Conservation (phyloP, 2,329 filamentous ascomycete species). For the Ceratocystis albifundus region DNA sequence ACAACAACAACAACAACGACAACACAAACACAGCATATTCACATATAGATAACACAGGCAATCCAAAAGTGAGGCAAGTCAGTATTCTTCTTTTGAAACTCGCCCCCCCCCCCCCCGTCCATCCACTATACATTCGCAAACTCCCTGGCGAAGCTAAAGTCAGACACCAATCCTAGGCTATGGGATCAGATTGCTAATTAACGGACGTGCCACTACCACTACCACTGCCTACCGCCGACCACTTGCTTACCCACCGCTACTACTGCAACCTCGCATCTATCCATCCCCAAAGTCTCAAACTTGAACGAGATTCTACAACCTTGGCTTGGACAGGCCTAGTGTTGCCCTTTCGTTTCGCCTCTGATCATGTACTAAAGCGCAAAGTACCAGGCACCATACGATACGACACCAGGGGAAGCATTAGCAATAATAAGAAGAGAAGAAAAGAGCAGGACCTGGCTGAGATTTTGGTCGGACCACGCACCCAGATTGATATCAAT, state of each 20-base stretch:
- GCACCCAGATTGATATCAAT: neutral
- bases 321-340: slow-evolving; percentile 9
- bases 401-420: neutral
- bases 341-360: slow-evolving; percentile 5
- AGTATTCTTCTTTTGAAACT: too few relatives aligned
- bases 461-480: neutral
- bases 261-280: neutral
- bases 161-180: neutral
- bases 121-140: neutral
- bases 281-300: neutral
- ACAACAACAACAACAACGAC: too few relatives aligned
- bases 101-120: neutral
- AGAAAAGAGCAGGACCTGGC: neutral
- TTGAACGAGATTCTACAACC: slow-evolving; percentile 2
- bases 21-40: neutral
- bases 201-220: slow-evolving; percentile 1
- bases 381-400: neutral
- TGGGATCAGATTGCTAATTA: slow-evolving; percentile 12
- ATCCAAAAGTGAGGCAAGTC: neutral
- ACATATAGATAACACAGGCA: neutral
- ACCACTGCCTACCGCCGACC: too few relatives aligned
- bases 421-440: neutral
- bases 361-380: neutral
- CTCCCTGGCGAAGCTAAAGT: neutral
- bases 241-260: neutral